Percentiles rank a stretch among this genome's conserved stretches.
phyloP scores from a whole-genome alignment of 108 stramenopile genomes.

The Cylindrotheca fusiformis region DNA sequence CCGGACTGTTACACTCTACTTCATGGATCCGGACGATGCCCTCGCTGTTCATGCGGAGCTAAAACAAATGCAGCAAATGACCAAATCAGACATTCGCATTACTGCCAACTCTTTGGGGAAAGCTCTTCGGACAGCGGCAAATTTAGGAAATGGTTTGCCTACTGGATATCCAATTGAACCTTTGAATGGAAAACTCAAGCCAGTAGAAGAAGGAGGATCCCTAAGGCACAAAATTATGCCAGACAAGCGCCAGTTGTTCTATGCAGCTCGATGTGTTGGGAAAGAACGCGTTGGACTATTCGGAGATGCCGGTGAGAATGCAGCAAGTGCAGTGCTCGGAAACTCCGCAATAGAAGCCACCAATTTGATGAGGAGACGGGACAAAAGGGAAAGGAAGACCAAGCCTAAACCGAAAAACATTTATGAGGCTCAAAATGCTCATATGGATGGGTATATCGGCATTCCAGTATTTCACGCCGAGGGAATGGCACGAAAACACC shows the following conservation, averaged over 20 bases:
- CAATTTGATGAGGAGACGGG: conserved; percentile 50
- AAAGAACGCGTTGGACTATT: conserved; percentile 77
- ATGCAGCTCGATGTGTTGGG: conserved; percentile 77
- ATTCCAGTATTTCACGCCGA: conserved; percentile 76
- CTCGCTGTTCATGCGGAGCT: conserved; percentile 67
- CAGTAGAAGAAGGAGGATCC: conserved; percentile 58
- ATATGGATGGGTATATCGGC: conserved; percentile 79
- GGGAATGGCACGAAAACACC: conserved; percentile 51
- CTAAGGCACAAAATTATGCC: conserved; percentile 86
- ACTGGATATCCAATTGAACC: conserved; percentile 72
- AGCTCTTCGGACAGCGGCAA: conserved; percentile 63
- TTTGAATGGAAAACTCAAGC: conserved; percentile 49
- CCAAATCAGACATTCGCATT: conserved; percentile 60
- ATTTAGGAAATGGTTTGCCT: conserved; percentile 66
- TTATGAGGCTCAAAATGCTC: conserved; percentile 33
- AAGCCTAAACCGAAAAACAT: conserved; percentile 23
- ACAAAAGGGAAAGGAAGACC: conserved; percentile 43
- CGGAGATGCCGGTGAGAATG: background rate
- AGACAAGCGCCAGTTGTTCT: conserved; percentile 75
- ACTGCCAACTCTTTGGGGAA: conserved; percentile 61
- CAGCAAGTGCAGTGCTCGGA: conserved; percentile 28
- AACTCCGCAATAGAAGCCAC: conserved; percentile 53
- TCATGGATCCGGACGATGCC: conserved; percentile 83
- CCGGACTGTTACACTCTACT: conserved; percentile 67
- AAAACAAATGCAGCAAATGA: conserved; percentile 80